Conservation (phyloP, 2,329 filamentous ascomycete species). For the Cladobotryum protrusum region DNA sequence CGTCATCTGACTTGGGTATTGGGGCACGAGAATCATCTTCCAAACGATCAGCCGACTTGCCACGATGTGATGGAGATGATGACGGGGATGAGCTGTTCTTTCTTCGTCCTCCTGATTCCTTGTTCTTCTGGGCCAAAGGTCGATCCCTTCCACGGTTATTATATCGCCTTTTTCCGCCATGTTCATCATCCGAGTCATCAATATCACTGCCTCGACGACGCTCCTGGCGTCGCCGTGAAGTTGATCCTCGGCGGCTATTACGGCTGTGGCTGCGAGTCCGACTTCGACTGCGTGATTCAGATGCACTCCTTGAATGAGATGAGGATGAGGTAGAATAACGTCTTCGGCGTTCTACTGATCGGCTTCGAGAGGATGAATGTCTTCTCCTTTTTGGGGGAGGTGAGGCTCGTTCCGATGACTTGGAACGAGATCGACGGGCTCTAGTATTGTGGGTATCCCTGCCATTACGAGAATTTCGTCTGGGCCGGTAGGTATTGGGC, state of each 20-base stretch:
- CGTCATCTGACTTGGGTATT: conserved; percentile 14
- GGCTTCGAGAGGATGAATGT: conserved; percentile 43
- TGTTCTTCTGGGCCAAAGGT: conserved; percentile 1
- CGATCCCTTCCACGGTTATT: conserved; percentile 3
- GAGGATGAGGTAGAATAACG: conserved; percentile 30
- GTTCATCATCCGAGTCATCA: not conserved
- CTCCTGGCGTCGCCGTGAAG: conserved; percentile 3
- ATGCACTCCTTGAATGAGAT: conserved; percentile 35
- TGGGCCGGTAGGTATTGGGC: conserved; percentile 22
- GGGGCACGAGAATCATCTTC: conserved; percentile 25
- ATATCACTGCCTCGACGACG: not conserved
- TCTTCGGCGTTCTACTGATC: conserved; percentile 37
- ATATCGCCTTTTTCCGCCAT: conserved; percentile 4
- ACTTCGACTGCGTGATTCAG: conserved; percentile 26
- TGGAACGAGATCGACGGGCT: conserved; percentile 27
- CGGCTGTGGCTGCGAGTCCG: conserved; percentile 18
- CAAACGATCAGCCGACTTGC: conserved; percentile 52
- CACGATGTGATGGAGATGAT: conserved; percentile 42
- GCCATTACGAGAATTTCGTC: conserved; percentile 17
- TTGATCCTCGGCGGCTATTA: conserved; percentile 12
- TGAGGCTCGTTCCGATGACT: conserved; percentile 33
- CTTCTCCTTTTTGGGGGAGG: conserved; percentile 45
- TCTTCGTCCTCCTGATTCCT: conserved; percentile 29
- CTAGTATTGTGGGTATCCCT: conserved; percentile 16
- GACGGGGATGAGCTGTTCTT: conserved; percentile 48